Conservation (phyloP, 257 asterid species). For the Plantago ovata region DNA sequence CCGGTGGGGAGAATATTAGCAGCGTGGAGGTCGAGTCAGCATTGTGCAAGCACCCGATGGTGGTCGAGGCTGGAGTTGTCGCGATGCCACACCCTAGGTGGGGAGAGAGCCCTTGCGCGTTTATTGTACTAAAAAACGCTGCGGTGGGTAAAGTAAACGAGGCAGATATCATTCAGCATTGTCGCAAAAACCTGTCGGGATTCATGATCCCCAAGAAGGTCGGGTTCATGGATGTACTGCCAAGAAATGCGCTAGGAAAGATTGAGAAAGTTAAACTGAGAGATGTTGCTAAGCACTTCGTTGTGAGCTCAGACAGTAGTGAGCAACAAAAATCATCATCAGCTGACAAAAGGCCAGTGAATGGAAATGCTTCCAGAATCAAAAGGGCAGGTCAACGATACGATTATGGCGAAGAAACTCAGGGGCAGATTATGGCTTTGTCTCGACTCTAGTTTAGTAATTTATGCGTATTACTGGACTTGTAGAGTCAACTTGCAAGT, state of each 20-base stretch:
- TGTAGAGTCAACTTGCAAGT: too few relatives aligned
- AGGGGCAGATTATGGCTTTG: slow-evolving; percentile 42
- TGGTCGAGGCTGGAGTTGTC: slow-evolving; percentile 77
- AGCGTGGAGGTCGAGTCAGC: slow-evolving; percentile 76
- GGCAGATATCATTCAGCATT: slow-evolving; percentile 53
- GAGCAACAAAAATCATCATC: not conserved
- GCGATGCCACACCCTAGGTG: slow-evolving; percentile 90
- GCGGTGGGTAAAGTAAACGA: slow-evolving; percentile 21
- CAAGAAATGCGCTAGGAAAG: slow-evolving; percentile 67
- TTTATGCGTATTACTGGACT: too few relatives aligned
- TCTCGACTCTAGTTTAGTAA: slow-evolving; percentile 52
- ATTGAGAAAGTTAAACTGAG: slow-evolving; percentile 61
- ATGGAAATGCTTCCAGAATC: slow-evolving; percentile 8
- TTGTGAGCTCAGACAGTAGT: slow-evolving; percentile 13
- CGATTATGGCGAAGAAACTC: slow-evolving; percentile 25
- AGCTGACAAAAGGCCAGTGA: slow-evolving; percentile 1
- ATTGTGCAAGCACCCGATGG: slow-evolving; percentile 44
- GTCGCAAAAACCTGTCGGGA: slow-evolving; percentile 51
- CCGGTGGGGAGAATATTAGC: slow-evolving; percentile 93
- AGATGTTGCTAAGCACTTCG: slow-evolving; percentile 44
- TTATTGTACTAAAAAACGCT: slow-evolving; percentile 22
- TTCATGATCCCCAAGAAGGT: slow-evolving; percentile 87
- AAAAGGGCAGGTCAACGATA: slow-evolving; percentile 23
- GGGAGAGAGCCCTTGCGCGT: slow-evolving; percentile 78
- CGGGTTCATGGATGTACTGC: slow-evolving; percentile 51